A percentile compares a stretch with the other conserved stretches of the same genome.
These are phyloP conservation scores for Wolfiporia cocos DNA, from an alignment of 1,284 basidiomycete species.

Conservation along the genomic window DNA sequence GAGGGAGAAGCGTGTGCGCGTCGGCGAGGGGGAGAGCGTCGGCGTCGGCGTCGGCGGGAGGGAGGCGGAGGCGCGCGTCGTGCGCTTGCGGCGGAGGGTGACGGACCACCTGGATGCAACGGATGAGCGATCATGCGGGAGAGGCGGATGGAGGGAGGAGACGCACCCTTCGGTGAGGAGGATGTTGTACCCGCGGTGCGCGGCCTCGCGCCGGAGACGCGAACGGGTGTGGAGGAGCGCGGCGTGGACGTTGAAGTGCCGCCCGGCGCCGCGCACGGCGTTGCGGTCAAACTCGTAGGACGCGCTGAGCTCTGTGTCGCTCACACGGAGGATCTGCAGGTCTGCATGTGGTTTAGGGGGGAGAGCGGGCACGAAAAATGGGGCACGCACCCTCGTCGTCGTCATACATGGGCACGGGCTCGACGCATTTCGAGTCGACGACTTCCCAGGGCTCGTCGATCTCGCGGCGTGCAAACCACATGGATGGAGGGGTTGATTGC, in stretches of 20 bases:
- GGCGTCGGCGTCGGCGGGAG: too few species aligned
- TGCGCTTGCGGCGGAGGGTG: conserved; percentile 1
- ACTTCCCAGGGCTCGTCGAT: conserved; percentile 70
- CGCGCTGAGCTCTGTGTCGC: conserved; percentile 44
- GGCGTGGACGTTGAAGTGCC: conserved; percentile 34
- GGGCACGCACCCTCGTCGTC: conserved; percentile 45
- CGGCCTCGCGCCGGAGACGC: conserved; percentile 51
- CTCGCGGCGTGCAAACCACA: conserved; percentile 32
- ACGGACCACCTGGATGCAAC: not conserved
- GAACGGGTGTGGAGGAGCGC: conserved; percentile 59
- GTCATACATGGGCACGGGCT: conserved; percentile 58
- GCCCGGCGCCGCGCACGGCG: conserved; percentile 17
- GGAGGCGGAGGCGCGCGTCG: too few species aligned
- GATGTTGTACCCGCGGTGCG: conserved; percentile 54
- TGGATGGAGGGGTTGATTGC: conserved; percentile 4
- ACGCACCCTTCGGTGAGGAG: conserved; percentile 63
- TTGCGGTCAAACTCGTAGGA: conserved; percentile 55
- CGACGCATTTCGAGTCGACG: conserved; percentile 55
- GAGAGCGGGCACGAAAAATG: not conserved
- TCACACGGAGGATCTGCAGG: conserved; percentile 49
- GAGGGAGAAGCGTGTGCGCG: too few species aligned
- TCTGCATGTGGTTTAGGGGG: conserved; percentile 34
- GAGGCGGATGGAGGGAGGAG: conserved; percentile 4
- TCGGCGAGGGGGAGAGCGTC: too few species aligned
- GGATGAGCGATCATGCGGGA: too few species aligned